Evolutionary conservation across 1,139 yeast genomes (phyloP), one percentile per base, ranked within the genome.

Genomic region (Suhomyces choctaworum): DNA sequence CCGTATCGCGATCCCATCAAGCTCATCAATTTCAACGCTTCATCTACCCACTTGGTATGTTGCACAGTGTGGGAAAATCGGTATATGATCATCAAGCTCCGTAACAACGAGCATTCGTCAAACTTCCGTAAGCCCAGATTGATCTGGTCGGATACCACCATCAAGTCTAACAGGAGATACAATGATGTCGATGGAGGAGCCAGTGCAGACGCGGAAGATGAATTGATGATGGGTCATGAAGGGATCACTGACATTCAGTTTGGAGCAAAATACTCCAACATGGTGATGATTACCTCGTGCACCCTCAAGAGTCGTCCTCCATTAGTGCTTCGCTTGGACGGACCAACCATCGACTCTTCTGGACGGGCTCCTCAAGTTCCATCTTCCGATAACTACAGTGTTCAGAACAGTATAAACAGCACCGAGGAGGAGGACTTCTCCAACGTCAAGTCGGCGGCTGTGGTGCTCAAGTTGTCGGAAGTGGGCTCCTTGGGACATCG

Each of bases 1-100:
- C 96, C 97, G 0, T 87, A 86, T 56, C 65, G 88, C 28, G 97
- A 89, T 56, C 95, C 95, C 0, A 78, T 90, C 26, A 83, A 83
- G 45, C 68, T 83, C 4, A 59, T 89, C 9, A 76, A 77, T 29
- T 85, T 90, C 55, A 85, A 94, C 12, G 64, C 76, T 2, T 80
- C 82, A 36, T 85, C 90, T 1, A 64, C 77, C 2, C 84, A 83
- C 48, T 51, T 90, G 19, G 67, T 89, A 2, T 88, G 95, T 48
- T 80, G 92, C n/a, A 89, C 97, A 0, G 82, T 83, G 2, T 67
- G 87, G 60, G 96, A 88, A 53, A 76, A 90, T 5, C 60, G 96
- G 30, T 86, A 87, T 53, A 66, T 90, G 52, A 79, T 85, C 3
- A 83, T 90, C 12, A 76, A 83, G 36, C 67, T 90, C n/a, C 66